phyloP scores from a whole-genome alignment of 768 basidiomycete genomes.

The Multifurca ochricompacta region DNA sequence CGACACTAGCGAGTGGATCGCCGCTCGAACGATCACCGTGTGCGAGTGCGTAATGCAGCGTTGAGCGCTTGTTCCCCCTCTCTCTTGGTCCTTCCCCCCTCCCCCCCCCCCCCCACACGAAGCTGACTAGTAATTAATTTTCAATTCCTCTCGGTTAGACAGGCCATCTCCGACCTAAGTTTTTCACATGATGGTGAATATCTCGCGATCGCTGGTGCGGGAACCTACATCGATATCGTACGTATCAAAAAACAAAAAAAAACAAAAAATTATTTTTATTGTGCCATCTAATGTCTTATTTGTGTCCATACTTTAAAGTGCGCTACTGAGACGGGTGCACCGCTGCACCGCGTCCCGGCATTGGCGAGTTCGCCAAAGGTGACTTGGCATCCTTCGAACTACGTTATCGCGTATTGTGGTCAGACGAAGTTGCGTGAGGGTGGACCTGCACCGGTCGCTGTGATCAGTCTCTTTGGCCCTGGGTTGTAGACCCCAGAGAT shows the following conservation, averaged over 20 bases:
- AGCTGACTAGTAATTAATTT: not conserved
- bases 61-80: too few species aligned
- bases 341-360: conserved; percentile 69
- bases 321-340: conserved; percentile 67
- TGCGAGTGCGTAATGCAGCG: conserved; percentile 57
- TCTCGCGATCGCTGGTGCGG: conserved; percentile 65
- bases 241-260: too few species aligned
- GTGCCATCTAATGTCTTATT: too few species aligned
- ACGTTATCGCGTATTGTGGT: conserved; percentile 76
- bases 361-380: conserved; percentile 69
- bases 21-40: conserved; percentile 62
- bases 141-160: conserved; percentile 32
- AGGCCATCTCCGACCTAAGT: conserved; percentile 64
- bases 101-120: too few species aligned
- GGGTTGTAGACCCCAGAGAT: conserved; percentile 31
- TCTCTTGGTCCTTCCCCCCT: too few species aligned
- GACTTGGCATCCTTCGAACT: conserved; percentile 75
- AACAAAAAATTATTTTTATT: too few species aligned
- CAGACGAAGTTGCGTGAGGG: conserved; percentile 63
- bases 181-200: conserved; percentile 84
- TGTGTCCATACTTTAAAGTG: too few species aligned
- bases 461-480: conserved; percentile 66
- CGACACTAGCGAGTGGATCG: conserved; percentile 75
- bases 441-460: conserved; percentile 54
- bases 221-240: conserved; percentile 72